Base-by-base conservation (phyloP, 2,329 filamentous ascomycete genomes). In the Trichoderma koningiopsis region DNA sequence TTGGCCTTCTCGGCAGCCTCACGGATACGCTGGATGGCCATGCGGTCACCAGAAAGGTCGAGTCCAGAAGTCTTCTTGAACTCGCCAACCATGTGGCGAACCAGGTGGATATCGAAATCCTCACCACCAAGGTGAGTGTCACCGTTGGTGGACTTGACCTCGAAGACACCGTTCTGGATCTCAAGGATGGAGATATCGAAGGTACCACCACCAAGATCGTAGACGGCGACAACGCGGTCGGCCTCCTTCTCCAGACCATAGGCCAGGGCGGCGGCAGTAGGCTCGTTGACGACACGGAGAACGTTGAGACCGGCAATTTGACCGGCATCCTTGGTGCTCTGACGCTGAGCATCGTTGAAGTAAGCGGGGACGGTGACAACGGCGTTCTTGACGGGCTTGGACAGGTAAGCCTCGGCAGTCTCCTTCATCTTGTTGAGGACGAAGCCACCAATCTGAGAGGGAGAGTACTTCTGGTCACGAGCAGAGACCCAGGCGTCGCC, bases 371-470 rank as follows among this genome's bases (percentile, higher is more conserved):
- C 94, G 71, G 95, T 98, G 76, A 98, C 95, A 71, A 98, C 95
- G 76, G 94, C 95, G 80, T 98, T 97, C 89, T 97, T 96, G 78
- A 97, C 85, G 71, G 89, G 89, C 87, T 94, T 97, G 84, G 92
- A 89, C 74, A 97, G 89, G 85, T 96, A 97, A 72, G 92, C 87
- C 86, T 97, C 94, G 74, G 95, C 95, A 64, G 95, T 98, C 88
- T 97, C 95, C 90, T 97, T 97, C 95, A 97, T 97, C 89, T 98
- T 97, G 83, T 94, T 91, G 77, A 98, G 89, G 74, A 97, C 88
- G 83, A 97, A 97, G 79, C 94, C 95, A 88, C 95, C 95, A 73
- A 98, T 93, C 83, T 98, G 95, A n/a, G 94, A 97, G 69, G 95
- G 95, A 74, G 94, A 97, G 87, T 97, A 97, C 83, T 94, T 97